Conservation (phyloP, 345 rosid species). For the Geranium brycei region DNA sequence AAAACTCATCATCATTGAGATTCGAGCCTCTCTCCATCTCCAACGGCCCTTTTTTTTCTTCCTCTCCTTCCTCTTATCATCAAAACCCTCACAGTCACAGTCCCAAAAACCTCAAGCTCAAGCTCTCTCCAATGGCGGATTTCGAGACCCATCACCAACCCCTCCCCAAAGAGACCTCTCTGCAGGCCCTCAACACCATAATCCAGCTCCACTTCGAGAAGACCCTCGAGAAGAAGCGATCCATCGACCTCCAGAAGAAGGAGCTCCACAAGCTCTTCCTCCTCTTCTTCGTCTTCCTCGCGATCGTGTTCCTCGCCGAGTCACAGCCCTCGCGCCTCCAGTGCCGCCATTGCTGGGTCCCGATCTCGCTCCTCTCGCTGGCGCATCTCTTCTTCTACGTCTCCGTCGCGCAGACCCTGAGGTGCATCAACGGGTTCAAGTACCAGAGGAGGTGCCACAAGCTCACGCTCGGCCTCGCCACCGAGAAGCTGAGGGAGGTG, state of each 20-base stretch:
- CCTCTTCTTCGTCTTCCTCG: slow-evolving; percentile 84
- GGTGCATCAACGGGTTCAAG: slow-evolving; percentile 95
- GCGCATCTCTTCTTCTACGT: slow-evolving; percentile 84
- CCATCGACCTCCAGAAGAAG: slow-evolving; percentile 94
- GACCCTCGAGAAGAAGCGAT: slow-evolving; percentile 81
- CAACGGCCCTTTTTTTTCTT: neutral
- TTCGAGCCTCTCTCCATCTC: neutral
- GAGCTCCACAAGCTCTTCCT: slow-evolving; percentile 80
- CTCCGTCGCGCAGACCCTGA: slow-evolving; percentile 77
- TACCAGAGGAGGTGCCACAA: slow-evolving; percentile 97
- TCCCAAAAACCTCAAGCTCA: neutral
- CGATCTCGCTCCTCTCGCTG: slow-evolving; percentile 63
- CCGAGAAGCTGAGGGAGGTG: slow-evolving; percentile 76
- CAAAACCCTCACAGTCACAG: neutral
- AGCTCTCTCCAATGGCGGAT: slow-evolving; percentile 61
- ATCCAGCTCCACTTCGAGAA: slow-evolving; percentile 98
- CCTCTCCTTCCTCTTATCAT: neutral
- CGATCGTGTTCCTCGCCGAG: slow-evolving; percentile 40
- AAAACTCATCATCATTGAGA: neutral
- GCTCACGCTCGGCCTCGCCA: slow-evolving; percentile 83
- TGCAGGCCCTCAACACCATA: slow-evolving; percentile 82
- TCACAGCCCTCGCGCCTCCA: slow-evolving; percentile 48
- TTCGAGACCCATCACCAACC: slow-evolving; percentile 36
- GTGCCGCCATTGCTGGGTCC: slow-evolving; percentile 92
- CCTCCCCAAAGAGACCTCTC: slow-evolving; percentile 74